Base-by-base conservation (phyloP, 345 rosid species). In the Orychophragmus violaceus region DNA sequence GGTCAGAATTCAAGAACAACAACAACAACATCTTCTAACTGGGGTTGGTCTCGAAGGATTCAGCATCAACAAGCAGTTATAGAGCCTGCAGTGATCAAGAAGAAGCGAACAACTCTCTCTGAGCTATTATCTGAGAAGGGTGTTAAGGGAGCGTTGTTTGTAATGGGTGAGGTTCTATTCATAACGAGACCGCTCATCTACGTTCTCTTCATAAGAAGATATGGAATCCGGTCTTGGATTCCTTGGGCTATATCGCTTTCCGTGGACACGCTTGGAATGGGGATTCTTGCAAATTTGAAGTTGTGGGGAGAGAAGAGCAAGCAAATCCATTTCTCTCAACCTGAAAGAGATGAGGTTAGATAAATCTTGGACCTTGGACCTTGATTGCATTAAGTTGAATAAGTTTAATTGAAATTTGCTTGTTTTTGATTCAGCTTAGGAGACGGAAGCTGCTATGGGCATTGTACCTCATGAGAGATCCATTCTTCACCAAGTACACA, bases 381-480 rank as follows among this genome's bases (percentile, higher is more conserved):
- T 13, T 14, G 3, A 8, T 45, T 56, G 13, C 48, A 19, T 28
- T 33, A 11, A 27, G 36, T 72, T 25, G 23, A 66, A 60, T 19
- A 14, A 4, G 11, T 33, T 68, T 61, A 19, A 21, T 65, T 54
- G 11, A 62, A 28, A 21, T 64, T 35, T n/a, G 51, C 77, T 57
- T 63, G 57, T 63, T 68, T 65, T 66, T 4, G 55, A 53, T 70
- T 76, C 76, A 91, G 97, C 67, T 89, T 17, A 87, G 75, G 78
- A 80, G 99, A 74, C 78, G 99, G 75, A 91, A 89, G 79, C 73
- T 91, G 70, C 65, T 87, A 57, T 91, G 96, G 97, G 97, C 96
- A 41, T 80, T 95, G 55, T 91, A 91, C 75, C 79, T 89, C 36
- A 85, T 95, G 97, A 84, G 96, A 77, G 99, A 95, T 78, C 97